phyloP scores from a whole-genome alignment of 176 grass and related monocot genomes.

The Triticum turgidum region DNA sequence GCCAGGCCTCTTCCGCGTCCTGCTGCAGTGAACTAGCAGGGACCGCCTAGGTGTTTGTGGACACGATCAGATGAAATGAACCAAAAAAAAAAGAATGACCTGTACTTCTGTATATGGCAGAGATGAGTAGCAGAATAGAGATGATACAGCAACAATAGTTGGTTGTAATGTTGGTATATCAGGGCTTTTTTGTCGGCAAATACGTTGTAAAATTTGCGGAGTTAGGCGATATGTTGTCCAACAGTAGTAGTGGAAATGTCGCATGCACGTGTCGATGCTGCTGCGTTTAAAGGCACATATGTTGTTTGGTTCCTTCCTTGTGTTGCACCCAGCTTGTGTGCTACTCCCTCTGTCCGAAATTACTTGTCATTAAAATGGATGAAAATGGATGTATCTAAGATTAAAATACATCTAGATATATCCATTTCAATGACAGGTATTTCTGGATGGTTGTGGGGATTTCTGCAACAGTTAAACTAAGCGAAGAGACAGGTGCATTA shows the following conservation, averaged over 20 bases:
- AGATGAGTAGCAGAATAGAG: conserved; percentile 65
- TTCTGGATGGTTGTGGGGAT: too few species aligned
- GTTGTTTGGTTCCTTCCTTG: neutral
- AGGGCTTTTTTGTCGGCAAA: conserved; percentile 55
- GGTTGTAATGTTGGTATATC: conserved; percentile 55
- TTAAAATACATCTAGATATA: too few species aligned
- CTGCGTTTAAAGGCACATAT: neutral
- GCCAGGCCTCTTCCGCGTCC: conserved; percentile 69
- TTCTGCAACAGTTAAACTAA: too few species aligned
- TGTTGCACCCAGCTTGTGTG: neutral
- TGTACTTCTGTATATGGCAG: conserved; percentile 81
- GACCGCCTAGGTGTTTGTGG: conserved; percentile 16
- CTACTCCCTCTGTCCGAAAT: too few species aligned
- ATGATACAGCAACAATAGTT: conserved; percentile 39
- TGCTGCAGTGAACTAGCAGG: conserved; percentile 54
- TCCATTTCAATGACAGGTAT: too few species aligned
- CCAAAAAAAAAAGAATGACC: conserved; percentile 28
- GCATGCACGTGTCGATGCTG: neutral
- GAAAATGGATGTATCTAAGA: too few species aligned
- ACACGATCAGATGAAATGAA: conserved; percentile 36
- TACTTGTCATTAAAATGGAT: too few species aligned
- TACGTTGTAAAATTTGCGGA: conserved; percentile 71
- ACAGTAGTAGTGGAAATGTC: conserved; percentile 17
- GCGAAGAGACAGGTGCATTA: too few species aligned
- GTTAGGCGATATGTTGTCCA: conserved; percentile 57